Evolutionary conservation across 371 early-diverging fungal genomes (phyloP).

Genomic region (Lichtheimia ornata): DNA sequence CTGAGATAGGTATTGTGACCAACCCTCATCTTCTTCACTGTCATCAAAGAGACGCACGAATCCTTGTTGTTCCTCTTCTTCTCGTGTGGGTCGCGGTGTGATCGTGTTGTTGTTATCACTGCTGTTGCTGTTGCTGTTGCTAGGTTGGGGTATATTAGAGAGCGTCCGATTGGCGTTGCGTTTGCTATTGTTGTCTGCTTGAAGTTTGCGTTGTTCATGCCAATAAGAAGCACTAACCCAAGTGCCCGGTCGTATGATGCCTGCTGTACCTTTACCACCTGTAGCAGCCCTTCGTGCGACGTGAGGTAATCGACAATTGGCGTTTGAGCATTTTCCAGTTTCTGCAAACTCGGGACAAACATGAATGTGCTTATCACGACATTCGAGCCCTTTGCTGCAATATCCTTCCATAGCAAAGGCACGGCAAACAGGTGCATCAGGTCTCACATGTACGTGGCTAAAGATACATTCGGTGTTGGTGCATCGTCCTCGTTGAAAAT

Average conservation of each 20-base stretch:
- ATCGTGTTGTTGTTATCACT: conserved; percentile 6
- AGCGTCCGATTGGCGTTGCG: neutral
- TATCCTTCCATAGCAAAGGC: conserved; percentile 62
- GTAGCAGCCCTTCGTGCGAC: conserved; percentile 40
- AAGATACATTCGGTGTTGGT: conserved; percentile 50
- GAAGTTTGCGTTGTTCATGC: conserved; percentile 28
- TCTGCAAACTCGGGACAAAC: conserved; percentile 64
- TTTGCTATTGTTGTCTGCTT: conserved; percentile 18
- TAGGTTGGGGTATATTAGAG: neutral
- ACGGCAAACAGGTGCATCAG: conserved; percentile 56
- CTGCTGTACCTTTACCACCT: conserved; percentile 19
- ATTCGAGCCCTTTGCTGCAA: conserved; percentile 50
- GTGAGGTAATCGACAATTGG: conserved; percentile 59
- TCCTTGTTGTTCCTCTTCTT: conserved; percentile 37
- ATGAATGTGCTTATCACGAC: conserved; percentile 57
- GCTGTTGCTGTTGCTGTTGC: conserved; percentile 13
- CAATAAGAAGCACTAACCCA: conserved; percentile 40
- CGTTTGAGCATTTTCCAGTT: conserved; percentile 55
- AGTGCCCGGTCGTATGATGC: conserved; percentile 30
- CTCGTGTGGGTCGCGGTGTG: conserved; percentile 9
- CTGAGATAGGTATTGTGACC: conserved; percentile 21
- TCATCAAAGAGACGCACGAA: conserved; percentile 45
- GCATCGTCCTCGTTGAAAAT: conserved; percentile 56
- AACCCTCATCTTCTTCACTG: conserved; percentile 43
- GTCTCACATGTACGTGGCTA: conserved; percentile 53